A percentile compares a stretch with the other conserved stretches of the same genome.
phyloP scores from a whole-genome alignment of 768 basidiomycete species.

The Boletellus ananas region DNA sequence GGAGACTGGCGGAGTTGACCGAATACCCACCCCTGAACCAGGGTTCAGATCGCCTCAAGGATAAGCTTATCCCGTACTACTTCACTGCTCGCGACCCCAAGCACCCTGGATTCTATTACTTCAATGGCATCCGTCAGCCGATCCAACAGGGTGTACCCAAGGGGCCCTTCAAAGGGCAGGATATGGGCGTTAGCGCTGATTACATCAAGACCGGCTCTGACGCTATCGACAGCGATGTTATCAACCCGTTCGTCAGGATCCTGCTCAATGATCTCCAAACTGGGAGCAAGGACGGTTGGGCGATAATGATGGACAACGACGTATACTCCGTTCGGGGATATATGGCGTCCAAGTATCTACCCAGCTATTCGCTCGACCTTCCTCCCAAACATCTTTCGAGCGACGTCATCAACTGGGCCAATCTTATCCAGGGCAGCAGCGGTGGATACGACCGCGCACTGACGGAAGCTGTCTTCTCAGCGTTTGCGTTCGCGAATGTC shows the following conservation, averaged over 20 bases:
- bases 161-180: not conserved
- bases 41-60: slow-evolving; percentile 9
- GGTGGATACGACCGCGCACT: slow-evolving; percentile 36
- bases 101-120: slow-evolving; percentile 9
- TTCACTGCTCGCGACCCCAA: slow-evolving; percentile 5
- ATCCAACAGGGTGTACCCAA: not conserved
- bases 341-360: not conserved
- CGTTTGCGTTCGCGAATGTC: slow-evolving; percentile 19
- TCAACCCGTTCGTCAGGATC: not conserved
- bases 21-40: slow-evolving; percentile 17
- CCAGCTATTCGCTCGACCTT: slow-evolving; percentile 16
- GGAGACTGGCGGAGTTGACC: slow-evolving; percentile 28
- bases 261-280: slow-evolving; percentile 21
- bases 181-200: not conserved
- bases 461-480: slow-evolving; percentile 33
- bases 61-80: slow-evolving; percentile 25
- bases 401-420: slow-evolving; percentile 29
- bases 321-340: slow-evolving; percentile 27
- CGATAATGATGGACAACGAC: slow-evolving; percentile 26
- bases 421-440: slow-evolving; percentile 31
- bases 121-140: slow-evolving; percentile 1
- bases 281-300: slow-evolving; percentile 20
- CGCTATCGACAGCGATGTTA: not conserved
- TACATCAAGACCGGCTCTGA: not conserved
- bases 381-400: slow-evolving; percentile 17